Base-by-base conservation (phyloP, 2,329 filamentous ascomycete species). In the Tolypocladium cylindrosporum region DNA sequence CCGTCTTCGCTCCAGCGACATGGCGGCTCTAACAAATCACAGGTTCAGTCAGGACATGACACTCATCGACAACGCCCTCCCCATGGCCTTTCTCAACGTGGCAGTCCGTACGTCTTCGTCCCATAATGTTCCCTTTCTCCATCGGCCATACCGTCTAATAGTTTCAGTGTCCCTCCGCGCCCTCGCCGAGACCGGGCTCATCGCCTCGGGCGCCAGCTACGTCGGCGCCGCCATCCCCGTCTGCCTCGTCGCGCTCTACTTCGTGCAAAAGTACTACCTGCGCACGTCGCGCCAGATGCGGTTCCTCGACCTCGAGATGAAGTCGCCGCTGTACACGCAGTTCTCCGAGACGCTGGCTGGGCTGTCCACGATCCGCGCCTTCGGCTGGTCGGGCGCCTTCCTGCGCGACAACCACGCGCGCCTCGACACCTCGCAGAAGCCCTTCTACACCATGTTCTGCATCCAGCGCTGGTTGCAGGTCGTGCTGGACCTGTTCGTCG, bases 241-340 rank as follows among this genome's bases (percentile, higher is more conserved):
- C 1, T 70, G 75, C 2, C 64, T 79, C 27, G 57, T 72, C 9
- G 67, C 69, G 0, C 61, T 78, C 1, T 80, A 77, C 59, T 54
- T 74, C 1, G 67, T 81, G 7, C 78, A 81, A 57, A 77, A 74
- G 55, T 71, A 75, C 58, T 83, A 82, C 61, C 71, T 83, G 3
- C 72, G 76, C 1, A 82, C 80, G 0, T 81, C 79, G 0, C 73
- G 79, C 0, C 79, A 81, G 62, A 65, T 83, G 34, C 72, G 80
- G 14, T 72, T 79, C 8, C 68, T 82, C 2, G 80, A 83, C 55
- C 67, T 83, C 0, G 80, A 83, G 63, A 69, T 74, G 31, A 77
- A 78, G 58, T 72, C 74, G 0, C 77, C 78, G 1, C 69, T 82
- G 0, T 80, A 77, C 62, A 76, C 77, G 0, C 76, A 81, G 48